Percentiles rank a stretch among this genome's conserved stretches.
Conservation (phyloP, 1,284 basidiomycete genomes). For the Pseudozyma hubeiensis region DNA sequence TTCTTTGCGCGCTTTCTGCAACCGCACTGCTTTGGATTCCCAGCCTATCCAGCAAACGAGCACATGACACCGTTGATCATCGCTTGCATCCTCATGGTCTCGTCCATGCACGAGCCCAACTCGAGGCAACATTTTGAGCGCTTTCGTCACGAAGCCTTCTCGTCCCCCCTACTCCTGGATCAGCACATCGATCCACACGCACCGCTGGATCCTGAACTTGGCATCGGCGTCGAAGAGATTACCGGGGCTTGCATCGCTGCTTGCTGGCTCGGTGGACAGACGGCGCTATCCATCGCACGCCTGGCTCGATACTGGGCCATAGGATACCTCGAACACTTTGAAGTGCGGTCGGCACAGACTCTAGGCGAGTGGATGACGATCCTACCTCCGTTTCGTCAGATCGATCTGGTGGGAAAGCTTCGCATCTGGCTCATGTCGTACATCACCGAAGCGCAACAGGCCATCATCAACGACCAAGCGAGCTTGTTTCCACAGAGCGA, state of each 20-base stretch:
- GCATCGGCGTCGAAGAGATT: constrained; percentile 65
- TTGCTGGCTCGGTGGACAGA: constrained; percentile 55
- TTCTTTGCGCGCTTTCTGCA: constrained; percentile 61
- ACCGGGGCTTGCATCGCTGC: constrained; percentile 60
- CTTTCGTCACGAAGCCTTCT: constrained; percentile 51
- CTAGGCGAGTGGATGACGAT: constrained; percentile 59
- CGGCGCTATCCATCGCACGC: constrained; percentile 41
- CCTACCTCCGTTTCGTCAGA: constrained; percentile 60
- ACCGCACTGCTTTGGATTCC: constrained; percentile 62
- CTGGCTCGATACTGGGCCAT: constrained; percentile 58
- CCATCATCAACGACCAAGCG: constrained; percentile 54
- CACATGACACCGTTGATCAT: constrained; percentile 64
- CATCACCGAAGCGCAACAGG: constrained; percentile 58
- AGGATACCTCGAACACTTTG: constrained; percentile 59
- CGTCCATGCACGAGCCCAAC: constrained; percentile 56
- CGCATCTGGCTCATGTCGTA: constrained; percentile 64
- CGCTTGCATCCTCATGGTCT: constrained; percentile 56
- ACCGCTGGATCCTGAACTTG: constrained; percentile 59
- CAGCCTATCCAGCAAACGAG: constrained; percentile 57
- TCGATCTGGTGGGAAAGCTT: constrained; percentile 55
- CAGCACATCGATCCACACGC: constrained; percentile 41
- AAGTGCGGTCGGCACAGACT: constrained; percentile 54
- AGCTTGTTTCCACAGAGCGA: constrained; percentile 44
- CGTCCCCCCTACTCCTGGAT: constrained; percentile 42
- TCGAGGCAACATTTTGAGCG: constrained; percentile 39